phyloP scores from a whole-genome alignment of 2,329 filamentous ascomycete species.

The Claviceps arundinis region DNA sequence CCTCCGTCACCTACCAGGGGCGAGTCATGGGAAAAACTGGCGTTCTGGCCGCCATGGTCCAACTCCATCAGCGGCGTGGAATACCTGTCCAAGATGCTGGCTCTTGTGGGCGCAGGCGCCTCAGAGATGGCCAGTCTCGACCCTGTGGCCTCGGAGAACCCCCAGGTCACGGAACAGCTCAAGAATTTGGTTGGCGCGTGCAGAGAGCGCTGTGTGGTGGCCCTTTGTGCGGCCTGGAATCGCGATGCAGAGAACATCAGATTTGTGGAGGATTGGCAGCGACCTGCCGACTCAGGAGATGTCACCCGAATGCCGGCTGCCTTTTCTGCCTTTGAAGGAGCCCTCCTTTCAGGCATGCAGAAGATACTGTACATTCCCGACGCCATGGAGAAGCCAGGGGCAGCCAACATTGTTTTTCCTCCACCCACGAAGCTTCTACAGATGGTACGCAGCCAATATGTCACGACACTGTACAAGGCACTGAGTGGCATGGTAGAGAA shows the following conservation, averaged over 20 bases:
- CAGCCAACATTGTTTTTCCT: slow-evolving; percentile 66
- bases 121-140: slow-evolving; percentile 70
- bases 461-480: slow-evolving; percentile 85
- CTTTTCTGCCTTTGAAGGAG: slow-evolving; percentile 75
- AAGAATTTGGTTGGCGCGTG: slow-evolving; percentile 62
- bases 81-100: slow-evolving; percentile 71
- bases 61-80: slow-evolving; percentile 88
- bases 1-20: slow-evolving; percentile 65
- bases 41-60: slow-evolving; percentile 89
- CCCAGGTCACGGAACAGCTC: slow-evolving; percentile 54
- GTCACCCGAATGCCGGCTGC: slow-evolving; percentile 82
- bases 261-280: slow-evolving; percentile 84
- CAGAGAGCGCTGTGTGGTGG: slow-evolving; percentile 73
- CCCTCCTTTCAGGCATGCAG: slow-evolving; percentile 75
- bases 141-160: slow-evolving; percentile 45
- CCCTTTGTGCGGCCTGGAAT: slow-evolving; percentile 84
- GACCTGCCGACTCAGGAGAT: slow-evolving; percentile 67
- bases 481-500: slow-evolving; percentile 95
- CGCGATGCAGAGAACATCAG: slow-evolving; percentile 88
- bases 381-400: slow-evolving; percentile 59
- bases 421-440: slow-evolving; percentile 80
- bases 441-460: slow-evolving; percentile 84
- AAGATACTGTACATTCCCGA: slow-evolving; percentile 91
- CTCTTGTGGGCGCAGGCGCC: slow-evolving; percentile 72
- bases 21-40: slow-evolving; percentile 83